These are phyloP conservation scores for Leishmania aethiopica DNA, from an alignment of 208 protist genomes.

Conservation along the genomic window DNA sequence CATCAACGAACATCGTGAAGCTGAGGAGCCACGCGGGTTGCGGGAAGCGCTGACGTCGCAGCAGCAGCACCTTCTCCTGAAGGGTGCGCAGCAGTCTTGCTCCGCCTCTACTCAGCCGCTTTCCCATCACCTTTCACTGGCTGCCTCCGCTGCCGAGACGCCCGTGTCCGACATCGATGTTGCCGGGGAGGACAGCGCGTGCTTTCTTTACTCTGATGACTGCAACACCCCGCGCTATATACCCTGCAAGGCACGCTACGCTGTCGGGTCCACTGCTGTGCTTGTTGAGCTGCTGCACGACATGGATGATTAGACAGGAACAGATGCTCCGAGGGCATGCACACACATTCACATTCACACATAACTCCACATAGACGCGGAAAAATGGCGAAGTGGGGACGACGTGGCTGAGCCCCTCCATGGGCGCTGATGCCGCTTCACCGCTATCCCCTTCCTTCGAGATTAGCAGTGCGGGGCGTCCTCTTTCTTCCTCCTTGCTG, in stretches of 20 bases:
- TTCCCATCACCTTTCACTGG: background rate
- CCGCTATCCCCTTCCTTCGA: background rate
- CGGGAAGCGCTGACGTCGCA: background rate
- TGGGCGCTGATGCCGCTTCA: background rate
- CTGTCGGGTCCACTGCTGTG: slow-evolving; percentile 48
- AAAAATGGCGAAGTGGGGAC: background rate
- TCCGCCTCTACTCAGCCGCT: background rate
- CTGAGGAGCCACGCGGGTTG: too few relatives aligned
- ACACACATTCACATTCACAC: background rate
- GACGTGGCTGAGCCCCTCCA: background rate
- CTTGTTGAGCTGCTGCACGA: slow-evolving; percentile 47
- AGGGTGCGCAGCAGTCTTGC: background rate
- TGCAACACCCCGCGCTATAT: slow-evolving; percentile 64
- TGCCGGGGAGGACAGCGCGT: background rate
- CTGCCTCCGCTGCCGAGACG: background rate
- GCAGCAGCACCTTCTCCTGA: background rate
- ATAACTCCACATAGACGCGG: background rate
- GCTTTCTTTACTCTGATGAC: slow-evolving; percentile 17
- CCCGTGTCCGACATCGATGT: background rate
- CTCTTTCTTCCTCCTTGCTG: background rate
- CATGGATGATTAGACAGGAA: slow-evolving; percentile 1
- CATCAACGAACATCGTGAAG: background rate
- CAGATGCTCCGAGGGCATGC: background rate
- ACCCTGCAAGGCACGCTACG: slow-evolving; percentile 54
- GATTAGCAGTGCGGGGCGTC: background rate